Base-by-base conservation (phyloP, 305 asterid genomes). In the Striga hermonthica region DNA sequence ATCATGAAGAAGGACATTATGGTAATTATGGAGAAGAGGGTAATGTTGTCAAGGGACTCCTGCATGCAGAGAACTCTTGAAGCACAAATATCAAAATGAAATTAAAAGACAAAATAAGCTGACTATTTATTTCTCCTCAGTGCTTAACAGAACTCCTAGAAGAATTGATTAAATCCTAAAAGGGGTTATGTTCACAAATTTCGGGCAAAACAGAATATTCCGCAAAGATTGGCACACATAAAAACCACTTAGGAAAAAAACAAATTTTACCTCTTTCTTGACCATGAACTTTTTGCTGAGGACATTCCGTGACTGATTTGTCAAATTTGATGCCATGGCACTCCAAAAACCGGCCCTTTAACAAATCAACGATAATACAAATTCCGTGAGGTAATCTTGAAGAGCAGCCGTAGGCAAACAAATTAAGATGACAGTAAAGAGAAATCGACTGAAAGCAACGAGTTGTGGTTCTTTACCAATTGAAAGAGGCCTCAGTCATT, bases 291-390 rank as follows among this genome's bases (percentile, higher is more conserved):
- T 92, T 79, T 92, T 92, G 90, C 98, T 92, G 44, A 92, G 91
- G 60, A 92, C 98, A 75, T 92, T 92, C 41, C 96, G 89, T 4
- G 98, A 92, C 71, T 89, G 98, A 66, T 89, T 89, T 53, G 97
- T 87, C 82, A 89, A 75, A 78, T 92, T 89, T 44, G 99, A 90
- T 68, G 99, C 99, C 99, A 93, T 93, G 44, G 99, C 99, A 75
- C 95, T 90, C 96, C 92, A 89, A 72, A 92, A 89, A 6, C 98
- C 98, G 72, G 95, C 85, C 98, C 98, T 92, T 64, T 54, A 71
- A 34, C n/a, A 67, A 34, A 71, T n/a, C 6, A 45, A 65, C 6
- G 9, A 48, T 13, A 66, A 57, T 15, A 12, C 7, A 65, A 59
- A 59, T 45, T 58, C 6, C 15, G 39, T 40, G 65, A 50, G 49